A percentile compares a stretch with the other conserved stretches of the same genome.
phyloP scores from a whole-genome alignment of 2,329 filamentous ascomycete genomes.

The Ophiocordyceps unilateralis region DNA sequence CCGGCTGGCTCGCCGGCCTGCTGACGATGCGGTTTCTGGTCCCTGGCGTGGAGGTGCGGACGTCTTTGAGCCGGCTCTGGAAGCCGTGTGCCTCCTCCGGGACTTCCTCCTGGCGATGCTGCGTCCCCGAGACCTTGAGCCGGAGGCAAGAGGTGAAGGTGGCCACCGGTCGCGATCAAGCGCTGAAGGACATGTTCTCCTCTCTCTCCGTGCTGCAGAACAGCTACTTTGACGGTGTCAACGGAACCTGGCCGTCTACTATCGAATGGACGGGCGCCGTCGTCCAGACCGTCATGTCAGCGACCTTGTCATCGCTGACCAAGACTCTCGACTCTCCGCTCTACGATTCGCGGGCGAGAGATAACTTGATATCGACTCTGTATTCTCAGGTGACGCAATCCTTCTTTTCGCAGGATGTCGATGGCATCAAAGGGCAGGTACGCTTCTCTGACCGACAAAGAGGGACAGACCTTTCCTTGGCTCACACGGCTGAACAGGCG shows the following conservation, averaged over 20 bases:
- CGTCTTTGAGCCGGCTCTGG: background rate
- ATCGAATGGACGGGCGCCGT: slow-evolving; percentile 95
- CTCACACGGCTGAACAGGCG: slow-evolving; percentile 31
- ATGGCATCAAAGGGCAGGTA: slow-evolving; percentile 47
- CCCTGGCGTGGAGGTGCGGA: background rate
- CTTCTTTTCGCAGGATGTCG: slow-evolving; percentile 75
- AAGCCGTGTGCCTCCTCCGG: background rate
- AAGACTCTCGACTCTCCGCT: slow-evolving; percentile 28
- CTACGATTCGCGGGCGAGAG: slow-evolving; percentile 30
- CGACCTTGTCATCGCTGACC: slow-evolving; percentile 54
- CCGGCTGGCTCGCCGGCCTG: background rate
- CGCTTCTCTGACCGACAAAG: background rate
- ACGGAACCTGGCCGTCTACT: slow-evolving; percentile 66
- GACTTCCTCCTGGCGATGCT: background rate
- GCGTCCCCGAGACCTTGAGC: background rate
- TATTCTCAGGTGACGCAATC: slow-evolving; percentile 62
- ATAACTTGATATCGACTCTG: slow-evolving; percentile 70
- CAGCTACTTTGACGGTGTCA: slow-evolving; percentile 58
- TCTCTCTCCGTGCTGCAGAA: slow-evolving; percentile 63
- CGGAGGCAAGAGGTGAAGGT: background rate
- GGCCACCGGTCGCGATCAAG: background rate
- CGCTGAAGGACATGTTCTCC: slow-evolving; percentile 34
- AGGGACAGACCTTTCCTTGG: background rate
- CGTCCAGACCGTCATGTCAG: slow-evolving; percentile 61
- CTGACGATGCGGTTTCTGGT: background rate